phyloP scores from a whole-genome alignment of 305 asterid species.

The Solanum chacoense region DNA sequence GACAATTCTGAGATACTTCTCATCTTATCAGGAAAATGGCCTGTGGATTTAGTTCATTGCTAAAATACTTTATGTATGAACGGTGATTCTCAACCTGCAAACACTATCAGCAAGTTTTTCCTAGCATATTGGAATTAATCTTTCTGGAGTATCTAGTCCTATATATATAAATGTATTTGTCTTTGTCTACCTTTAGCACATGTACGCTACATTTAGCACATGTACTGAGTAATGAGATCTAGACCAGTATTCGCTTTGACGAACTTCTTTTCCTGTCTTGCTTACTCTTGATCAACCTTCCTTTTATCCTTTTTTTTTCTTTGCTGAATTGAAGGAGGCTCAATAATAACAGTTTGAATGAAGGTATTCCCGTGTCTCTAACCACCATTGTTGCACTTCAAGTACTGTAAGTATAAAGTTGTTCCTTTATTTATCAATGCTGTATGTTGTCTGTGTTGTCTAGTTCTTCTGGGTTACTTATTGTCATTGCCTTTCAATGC shows the following conservation, averaged over 20 bases:
- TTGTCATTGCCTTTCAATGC: slow-evolving; percentile 13
- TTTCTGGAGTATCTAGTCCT: background rate
- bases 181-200: background rate
- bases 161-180: background rate
- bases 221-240: background rate
- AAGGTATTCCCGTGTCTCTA: slow-evolving; percentile 48
- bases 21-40: background rate
- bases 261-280: background rate
- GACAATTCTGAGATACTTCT: background rate
- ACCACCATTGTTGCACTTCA: slow-evolving; percentile 53
- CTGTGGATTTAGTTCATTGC: background rate
- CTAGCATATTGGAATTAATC: background rate
- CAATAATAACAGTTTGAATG: slow-evolving; percentile 53
- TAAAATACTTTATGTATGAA: background rate
- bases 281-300: background rate
- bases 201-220: background rate
- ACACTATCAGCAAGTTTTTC: background rate
- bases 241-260: background rate
- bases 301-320: slow-evolving; percentile 1
- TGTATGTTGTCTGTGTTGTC: slow-evolving; percentile 3
- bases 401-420: slow-evolving; percentile 56
- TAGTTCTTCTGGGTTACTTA: slow-evolving; percentile 7
- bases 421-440: background rate
- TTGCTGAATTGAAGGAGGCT: slow-evolving; percentile 45
- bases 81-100: background rate